phyloP scores from a whole-genome alignment of 352 stramenopile species.

The Globisporangium camurandrum region DNA sequence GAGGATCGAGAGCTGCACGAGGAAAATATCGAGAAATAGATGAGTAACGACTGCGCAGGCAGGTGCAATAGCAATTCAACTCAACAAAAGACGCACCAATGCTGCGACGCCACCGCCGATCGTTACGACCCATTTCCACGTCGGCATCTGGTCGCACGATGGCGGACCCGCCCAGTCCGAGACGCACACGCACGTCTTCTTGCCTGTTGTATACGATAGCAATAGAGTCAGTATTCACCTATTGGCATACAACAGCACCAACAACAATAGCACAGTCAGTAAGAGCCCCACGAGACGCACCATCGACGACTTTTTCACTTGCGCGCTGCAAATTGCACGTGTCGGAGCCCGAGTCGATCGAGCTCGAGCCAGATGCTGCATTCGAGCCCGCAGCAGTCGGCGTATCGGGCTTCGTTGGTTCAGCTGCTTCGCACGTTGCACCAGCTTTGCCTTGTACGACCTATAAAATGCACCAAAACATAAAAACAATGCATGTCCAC shows the following conservation, averaged over 20 bases:
- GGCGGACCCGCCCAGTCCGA: slow-evolving; percentile 56
- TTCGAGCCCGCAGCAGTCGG: slow-evolving; percentile 4
- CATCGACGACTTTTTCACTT: slow-evolving; percentile 34
- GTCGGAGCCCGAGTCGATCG: slow-evolving; percentile 14
- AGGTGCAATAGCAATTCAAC: too few relatives aligned
- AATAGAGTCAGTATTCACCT: too few relatives aligned
- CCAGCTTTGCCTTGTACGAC: slow-evolving; percentile 6
- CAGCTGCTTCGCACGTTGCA: slow-evolving; percentile 7
- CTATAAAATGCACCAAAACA: too few relatives aligned
- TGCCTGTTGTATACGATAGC: too few relatives aligned
- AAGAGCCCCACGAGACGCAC: too few relatives aligned
- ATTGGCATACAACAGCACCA: too few relatives aligned
- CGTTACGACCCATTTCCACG: slow-evolving; percentile 61
- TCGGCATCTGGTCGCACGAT: slow-evolving; percentile 39
- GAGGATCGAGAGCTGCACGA: slow-evolving; percentile 36
- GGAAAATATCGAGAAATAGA: background rate
- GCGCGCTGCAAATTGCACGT: slow-evolving; percentile 52
- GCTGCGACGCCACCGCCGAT: slow-evolving; percentile 52
- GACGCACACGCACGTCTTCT: slow-evolving; percentile 41
- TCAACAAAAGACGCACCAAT: slow-evolving; percentile 18
- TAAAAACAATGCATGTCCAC: too few relatives aligned
- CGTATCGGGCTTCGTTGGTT: slow-evolving; percentile 5
- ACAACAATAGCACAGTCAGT: too few relatives aligned
- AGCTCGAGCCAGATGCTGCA: slow-evolving; percentile 7
- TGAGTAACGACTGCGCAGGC: background rate